These are phyloP conservation scores for Penicillium nucicola DNA, from an alignment of 495 filamentous ascomycete genomes.

Conservation along the genomic window DNA sequence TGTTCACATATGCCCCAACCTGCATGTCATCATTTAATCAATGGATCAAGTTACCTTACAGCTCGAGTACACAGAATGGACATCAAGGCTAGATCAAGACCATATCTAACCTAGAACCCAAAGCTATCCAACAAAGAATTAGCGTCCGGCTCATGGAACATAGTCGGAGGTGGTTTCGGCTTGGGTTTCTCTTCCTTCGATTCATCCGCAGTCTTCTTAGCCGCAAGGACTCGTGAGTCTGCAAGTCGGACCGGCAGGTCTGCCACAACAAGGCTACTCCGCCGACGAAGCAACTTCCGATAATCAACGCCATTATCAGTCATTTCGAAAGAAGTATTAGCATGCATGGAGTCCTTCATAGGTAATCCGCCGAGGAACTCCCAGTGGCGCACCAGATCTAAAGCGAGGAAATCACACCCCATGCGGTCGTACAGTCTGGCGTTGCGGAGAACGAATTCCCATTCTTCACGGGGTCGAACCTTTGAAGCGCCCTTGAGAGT, in stretches of 20 bases:
- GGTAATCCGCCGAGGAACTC: constrained; percentile 62
- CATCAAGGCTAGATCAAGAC: no score
- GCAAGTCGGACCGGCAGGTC: constrained; percentile 56
- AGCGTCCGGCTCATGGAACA: constrained; percentile 87
- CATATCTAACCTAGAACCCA: constrained; percentile 50
- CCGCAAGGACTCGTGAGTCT: constrained; percentile 9
- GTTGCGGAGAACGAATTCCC: constrained; percentile 86
- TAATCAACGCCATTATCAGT: constrained; percentile 54
- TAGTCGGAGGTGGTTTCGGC: constrained; percentile 65
- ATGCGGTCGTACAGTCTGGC: constrained; percentile 88
- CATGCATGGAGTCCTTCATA: constrained; percentile 21
- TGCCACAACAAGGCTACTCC: constrained; percentile 76
- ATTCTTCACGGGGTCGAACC: constrained; percentile 76
- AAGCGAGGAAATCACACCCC: constrained; percentile 91
- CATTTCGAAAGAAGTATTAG: constrained; percentile 20
- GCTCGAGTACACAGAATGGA: constrained; percentile 1
- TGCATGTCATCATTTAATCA: neutral
- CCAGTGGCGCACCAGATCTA: constrained; percentile 82
- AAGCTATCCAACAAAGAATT: constrained; percentile 79
- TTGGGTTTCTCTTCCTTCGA: constrained; percentile 38
- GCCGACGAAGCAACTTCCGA: constrained; percentile 62
- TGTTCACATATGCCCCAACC: no score
- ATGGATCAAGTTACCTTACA: constrained; percentile 1
- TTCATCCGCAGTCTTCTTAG: constrained; percentile 11
- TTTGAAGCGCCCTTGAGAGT: constrained; percentile 81